phyloP scores from a whole-genome alignment of 192 early-diverging fungal species.

The Rhizoclosmatium globosum region DNA sequence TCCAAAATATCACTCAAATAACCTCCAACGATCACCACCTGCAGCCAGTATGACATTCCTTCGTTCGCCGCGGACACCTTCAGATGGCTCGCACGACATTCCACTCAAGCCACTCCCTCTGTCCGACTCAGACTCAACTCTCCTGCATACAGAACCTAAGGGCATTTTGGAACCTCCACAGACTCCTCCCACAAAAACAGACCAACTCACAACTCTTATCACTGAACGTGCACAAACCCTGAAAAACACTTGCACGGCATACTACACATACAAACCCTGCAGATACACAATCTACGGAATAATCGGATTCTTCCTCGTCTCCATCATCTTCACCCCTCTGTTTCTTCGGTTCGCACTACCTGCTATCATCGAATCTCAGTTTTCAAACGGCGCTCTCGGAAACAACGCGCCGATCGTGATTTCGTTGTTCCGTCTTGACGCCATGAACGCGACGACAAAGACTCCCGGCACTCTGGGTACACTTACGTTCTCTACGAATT shows the following conservation, averaged over 20 bases:
- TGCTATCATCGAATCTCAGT: background rate
- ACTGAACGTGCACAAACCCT: background rate
- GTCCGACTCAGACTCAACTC: background rate
- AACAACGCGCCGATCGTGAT: background rate
- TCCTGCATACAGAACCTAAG: background rate
- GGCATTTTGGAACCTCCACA: too few species aligned
- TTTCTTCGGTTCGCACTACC: conserved; percentile 14
- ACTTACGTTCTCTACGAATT: background rate
- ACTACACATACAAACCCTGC: background rate
- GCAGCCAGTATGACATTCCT: too few species aligned
- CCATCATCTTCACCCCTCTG: background rate
- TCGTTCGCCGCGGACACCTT: background rate
- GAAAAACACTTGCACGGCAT: background rate
- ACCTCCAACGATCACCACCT: background rate
- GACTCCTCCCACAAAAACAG: background rate
- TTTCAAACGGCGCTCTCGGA: background rate
- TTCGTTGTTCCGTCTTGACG: background rate
- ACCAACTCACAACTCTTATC: background rate
- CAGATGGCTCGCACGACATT: background rate
- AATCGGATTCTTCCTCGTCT: background rate
- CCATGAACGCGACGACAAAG: background rate
- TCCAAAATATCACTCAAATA: background rate
- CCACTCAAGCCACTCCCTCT: background rate
- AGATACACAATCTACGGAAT: background rate
- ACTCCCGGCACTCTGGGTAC: background rate